phyloP scores from a whole-genome alignment of 2,329 filamentous ascomycete species.

The Neofusicoccum kwambonambiense region DNA sequence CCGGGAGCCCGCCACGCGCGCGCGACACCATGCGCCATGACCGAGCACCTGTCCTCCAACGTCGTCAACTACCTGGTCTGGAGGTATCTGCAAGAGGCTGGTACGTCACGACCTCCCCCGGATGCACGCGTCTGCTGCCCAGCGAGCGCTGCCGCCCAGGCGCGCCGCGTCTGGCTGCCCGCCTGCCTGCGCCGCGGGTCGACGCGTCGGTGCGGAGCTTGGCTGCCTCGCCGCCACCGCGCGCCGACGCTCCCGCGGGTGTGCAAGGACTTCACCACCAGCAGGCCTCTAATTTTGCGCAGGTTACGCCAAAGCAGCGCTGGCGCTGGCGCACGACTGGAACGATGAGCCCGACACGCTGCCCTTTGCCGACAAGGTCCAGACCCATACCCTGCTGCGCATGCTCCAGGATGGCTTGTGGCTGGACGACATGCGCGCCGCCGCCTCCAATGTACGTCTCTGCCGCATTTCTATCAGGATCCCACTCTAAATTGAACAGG shows the following conservation, averaged over 20 bases:
- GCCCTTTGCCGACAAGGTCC: conserved; percentile 60
- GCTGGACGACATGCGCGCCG: conserved; percentile 44
- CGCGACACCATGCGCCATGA: conserved; percentile 41
- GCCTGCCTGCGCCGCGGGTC: background rate
- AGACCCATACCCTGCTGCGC: conserved; percentile 58
- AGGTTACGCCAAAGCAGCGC: conserved; percentile 60
- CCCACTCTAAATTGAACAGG: conserved; percentile 1
- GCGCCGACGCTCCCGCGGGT: background rate
- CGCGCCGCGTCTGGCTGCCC: background rate
- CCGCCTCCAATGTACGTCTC: conserved; percentile 17
- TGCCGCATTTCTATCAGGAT: background rate
- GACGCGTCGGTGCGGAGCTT: background rate
- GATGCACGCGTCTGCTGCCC: background rate
- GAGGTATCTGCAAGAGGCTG: conserved; percentile 53
- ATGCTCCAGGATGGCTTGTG: conserved; percentile 63
- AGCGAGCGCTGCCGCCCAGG: background rate
- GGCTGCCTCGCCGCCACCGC: background rate
- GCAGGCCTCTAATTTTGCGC: background rate
- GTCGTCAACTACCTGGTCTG: conserved; percentile 70
- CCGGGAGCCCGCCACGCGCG: conserved; percentile 9
- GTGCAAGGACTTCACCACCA: background rate
- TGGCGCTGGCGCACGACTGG: conserved; percentile 63
- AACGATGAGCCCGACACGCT: conserved; percentile 60
- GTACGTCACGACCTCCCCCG: conserved; percentile 21
- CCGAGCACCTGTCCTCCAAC: conserved; percentile 53